Percentiles rank a stretch among this genome's conserved stretches.
Conservation (phyloP, 352 stramenopile genomes). For the Phytophthora palmivora region DNA sequence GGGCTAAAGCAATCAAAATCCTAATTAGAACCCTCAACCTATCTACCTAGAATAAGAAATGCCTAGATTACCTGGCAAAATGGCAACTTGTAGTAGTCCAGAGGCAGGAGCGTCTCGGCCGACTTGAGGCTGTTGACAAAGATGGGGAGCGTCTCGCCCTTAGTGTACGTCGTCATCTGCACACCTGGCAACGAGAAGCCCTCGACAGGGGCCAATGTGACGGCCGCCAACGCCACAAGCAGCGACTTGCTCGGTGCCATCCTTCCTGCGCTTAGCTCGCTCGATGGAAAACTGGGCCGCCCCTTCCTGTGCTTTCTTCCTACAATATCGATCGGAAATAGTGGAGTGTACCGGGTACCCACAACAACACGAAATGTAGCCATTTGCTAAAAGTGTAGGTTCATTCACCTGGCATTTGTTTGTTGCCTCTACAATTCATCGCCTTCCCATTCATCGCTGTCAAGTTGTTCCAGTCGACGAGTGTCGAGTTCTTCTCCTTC, state of each 20-base stretch:
- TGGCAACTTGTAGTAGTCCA: slow-evolving; percentile 98
- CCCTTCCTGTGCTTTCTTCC: slow-evolving; percentile 20
- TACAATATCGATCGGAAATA: slow-evolving; percentile 27
- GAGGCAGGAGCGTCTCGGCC: slow-evolving; percentile 94
- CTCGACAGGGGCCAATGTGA: slow-evolving; percentile 10
- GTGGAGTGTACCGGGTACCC: slow-evolving; percentile 8
- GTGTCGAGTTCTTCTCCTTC: slow-evolving; percentile 30
- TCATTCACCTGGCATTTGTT: slow-evolving; percentile 2
- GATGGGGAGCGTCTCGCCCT: slow-evolving; percentile 86
- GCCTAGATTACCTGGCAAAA: slow-evolving; percentile 89
- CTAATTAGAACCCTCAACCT: slow-evolving; percentile 4
- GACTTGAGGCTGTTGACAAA: slow-evolving; percentile 96
- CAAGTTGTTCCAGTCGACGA: slow-evolving; percentile 26
- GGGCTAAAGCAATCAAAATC: slow-evolving; percentile 46
- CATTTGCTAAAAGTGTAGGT: slow-evolving; percentile 2
- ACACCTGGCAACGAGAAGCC: slow-evolving; percentile 86
- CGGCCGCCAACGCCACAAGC: slow-evolving; percentile 33
- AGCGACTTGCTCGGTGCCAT: slow-evolving; percentile 34
- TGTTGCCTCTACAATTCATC: slow-evolving; percentile 52
- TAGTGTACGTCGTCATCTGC: slow-evolving; percentile 90
- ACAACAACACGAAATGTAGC: slow-evolving; percentile 17
- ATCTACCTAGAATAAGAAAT: not conserved
- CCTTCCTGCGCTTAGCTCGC: slow-evolving; percentile 20
- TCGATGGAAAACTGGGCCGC: slow-evolving; percentile 19
- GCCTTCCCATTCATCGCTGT: slow-evolving; percentile 66